These are phyloP conservation scores for Cyberlindnera subsufficiens DNA, from an alignment of 805 yeast genomes.

Conservation along the genomic window DNA sequence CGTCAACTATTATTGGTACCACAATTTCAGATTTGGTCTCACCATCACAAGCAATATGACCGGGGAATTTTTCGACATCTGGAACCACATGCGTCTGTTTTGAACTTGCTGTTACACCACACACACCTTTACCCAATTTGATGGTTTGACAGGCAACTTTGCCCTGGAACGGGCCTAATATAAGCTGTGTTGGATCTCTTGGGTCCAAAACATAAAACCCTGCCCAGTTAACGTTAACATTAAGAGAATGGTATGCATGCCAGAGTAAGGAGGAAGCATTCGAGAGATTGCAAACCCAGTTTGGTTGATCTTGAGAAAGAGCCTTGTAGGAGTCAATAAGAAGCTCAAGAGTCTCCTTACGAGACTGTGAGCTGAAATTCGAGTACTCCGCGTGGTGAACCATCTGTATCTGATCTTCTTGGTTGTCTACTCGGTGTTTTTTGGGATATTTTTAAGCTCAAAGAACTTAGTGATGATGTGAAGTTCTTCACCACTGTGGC, in stretches of 20 bases:
- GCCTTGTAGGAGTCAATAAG: conserved; percentile 61
- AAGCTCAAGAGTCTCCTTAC: conserved; percentile 51
- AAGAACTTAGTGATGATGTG: too few relatives aligned
- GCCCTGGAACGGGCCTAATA: conserved; percentile 93
- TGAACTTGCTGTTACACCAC: conserved; percentile 74
- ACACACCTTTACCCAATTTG: conserved; percentile 77
- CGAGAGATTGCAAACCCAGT: conserved; percentile 88
- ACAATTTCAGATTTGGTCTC: conserved; percentile 92
- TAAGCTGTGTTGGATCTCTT: conserved; percentile 36
- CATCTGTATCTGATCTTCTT: not conserved
- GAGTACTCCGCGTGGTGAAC: conserved; percentile 73
- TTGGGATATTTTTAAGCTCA: too few relatives aligned
- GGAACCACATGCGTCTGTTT: conserved; percentile 65
- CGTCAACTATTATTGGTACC: conserved; percentile 60
- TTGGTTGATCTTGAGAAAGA: conserved; percentile 51
- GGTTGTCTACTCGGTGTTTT: not conserved
- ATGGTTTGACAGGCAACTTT: conserved; percentile 93
- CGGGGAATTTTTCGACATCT: conserved; percentile 75
- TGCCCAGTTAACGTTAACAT: conserved; percentile 74
- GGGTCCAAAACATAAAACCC: conserved; percentile 68
- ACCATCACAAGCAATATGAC: conserved; percentile 97
- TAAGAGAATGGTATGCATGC: conserved; percentile 73
- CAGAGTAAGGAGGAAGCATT: conserved; percentile 83
- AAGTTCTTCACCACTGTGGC: too few relatives aligned
- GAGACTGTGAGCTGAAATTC: conserved; percentile 36